Evolutionary conservation across 495 filamentous ascomycete species (phyloP).

Genomic region (Cetradonia linearis): DNA sequence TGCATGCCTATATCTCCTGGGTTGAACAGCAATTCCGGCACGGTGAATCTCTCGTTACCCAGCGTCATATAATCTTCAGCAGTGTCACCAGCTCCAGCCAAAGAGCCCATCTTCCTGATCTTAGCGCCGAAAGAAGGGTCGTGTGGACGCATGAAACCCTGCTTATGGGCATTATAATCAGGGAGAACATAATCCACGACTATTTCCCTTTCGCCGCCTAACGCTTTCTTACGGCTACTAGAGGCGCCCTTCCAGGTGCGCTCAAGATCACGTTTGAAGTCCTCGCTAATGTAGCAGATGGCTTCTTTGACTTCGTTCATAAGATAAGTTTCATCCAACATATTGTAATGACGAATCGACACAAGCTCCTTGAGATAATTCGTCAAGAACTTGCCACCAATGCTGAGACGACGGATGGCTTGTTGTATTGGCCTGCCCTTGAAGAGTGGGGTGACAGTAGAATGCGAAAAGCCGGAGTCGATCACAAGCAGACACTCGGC

Average conservation of each 20-base stretch:
- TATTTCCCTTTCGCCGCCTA: conserved; percentile 52
- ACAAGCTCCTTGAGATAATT: conserved; percentile 86
- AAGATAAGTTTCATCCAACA: conserved; percentile 83
- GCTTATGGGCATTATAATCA: conserved; percentile 67
- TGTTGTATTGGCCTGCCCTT: conserved; percentile 69
- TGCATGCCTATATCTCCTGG: conserved; percentile 80
- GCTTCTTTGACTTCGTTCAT: conserved; percentile 95
- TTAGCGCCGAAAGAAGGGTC: conserved; percentile 53
- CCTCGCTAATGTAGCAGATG: conserved; percentile 68
- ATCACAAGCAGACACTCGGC: conserved; percentile 78
- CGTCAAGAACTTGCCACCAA: conserved; percentile 90
- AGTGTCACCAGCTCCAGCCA: conserved; percentile 43
- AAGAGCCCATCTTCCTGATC: conserved; percentile 46
- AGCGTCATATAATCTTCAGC: conserved; percentile 76
- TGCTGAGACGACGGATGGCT: conserved; percentile 74
- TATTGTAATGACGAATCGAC: conserved; percentile 83
- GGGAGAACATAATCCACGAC: conserved; percentile 89
- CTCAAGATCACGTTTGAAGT: conserved; percentile 75
- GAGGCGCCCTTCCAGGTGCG: conserved; percentile 62
- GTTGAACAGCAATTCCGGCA: conserved; percentile 82
- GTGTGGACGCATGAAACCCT: conserved; percentile 67
- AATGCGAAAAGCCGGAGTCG: conserved; percentile 89
- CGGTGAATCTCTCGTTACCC: conserved; percentile 82
- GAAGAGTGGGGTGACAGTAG: conserved; percentile 80
- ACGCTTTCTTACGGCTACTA: conserved; percentile 23